These are phyloP conservation scores for Fusarium guadeloupense DNA, from an alignment of 2,329 filamentous ascomycete genomes.

Conservation along the genomic window DNA sequence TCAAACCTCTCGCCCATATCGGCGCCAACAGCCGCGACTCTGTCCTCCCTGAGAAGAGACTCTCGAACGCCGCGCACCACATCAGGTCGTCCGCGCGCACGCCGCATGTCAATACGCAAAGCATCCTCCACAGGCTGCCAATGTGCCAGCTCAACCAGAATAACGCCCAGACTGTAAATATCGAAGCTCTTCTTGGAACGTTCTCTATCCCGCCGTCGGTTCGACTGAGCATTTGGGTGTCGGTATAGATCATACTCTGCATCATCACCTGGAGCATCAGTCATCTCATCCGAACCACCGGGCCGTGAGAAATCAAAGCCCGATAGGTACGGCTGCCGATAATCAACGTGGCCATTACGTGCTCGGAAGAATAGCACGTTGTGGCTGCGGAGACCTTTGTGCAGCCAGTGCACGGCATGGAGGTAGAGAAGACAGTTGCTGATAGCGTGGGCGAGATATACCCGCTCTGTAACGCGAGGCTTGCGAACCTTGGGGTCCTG, in stretches of 20 bases:
- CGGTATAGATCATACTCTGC: constrained; percentile 60
- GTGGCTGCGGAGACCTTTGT: constrained; percentile 65
- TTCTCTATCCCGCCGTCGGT: constrained; percentile 44
- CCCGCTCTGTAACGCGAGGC: constrained; percentile 61
- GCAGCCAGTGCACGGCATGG: constrained; percentile 65
- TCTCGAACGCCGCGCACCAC: constrained; percentile 49
- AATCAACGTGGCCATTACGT: constrained; percentile 47
- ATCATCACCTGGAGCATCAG: constrained; percentile 57
- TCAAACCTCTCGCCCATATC: constrained; percentile 54
- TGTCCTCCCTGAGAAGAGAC: constrained; percentile 44
- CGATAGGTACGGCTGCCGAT: constrained; percentile 55
- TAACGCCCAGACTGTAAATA: constrained; percentile 61
- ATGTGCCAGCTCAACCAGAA: constrained; percentile 63
- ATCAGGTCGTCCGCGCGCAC: constrained; percentile 49
- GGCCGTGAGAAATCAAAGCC: constrained; percentile 66
- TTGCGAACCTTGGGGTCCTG: constrained; percentile 47
- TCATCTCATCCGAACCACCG: constrained; percentile 59
- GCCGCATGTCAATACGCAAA: constrained; percentile 51
- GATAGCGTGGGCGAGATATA: constrained; percentile 61
- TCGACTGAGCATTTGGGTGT: constrained; percentile 56
- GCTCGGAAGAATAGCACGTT: constrained; percentile 62
- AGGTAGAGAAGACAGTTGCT: constrained; percentile 64
- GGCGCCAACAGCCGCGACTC: constrained; percentile 48
- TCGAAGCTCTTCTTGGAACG: constrained; percentile 61
- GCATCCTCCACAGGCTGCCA: constrained; percentile 59